A percentile compares a stretch with the other conserved stretches of the same genome.
Evolutionary conservation across 1,284 basidiomycete genomes (phyloP).

Genomic region (Boletus sp.): DNA sequence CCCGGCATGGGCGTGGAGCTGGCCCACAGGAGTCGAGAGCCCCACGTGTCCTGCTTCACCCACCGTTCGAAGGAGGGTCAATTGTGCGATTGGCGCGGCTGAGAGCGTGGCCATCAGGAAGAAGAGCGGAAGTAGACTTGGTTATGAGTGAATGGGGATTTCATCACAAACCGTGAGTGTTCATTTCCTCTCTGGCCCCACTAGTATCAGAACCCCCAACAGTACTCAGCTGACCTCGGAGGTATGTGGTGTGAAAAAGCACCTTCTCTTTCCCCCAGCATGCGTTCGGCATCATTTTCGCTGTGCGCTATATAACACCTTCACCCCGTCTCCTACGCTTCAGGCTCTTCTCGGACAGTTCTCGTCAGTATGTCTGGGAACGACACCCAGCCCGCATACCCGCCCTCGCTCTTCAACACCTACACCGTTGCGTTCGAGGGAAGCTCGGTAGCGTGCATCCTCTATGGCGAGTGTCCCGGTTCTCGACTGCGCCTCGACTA

Average conservation of each 20-base stretch:
- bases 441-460: conserved; percentile 22
- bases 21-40: too few relatives aligned
- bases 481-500: neutral
- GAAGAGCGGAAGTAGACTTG: neutral
- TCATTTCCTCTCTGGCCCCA: neutral
- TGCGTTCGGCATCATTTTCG: conserved; percentile 4
- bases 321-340: neutral
- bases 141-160: conserved; percentile 2
- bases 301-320: conserved; percentile 11
- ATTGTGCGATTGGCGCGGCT: conserved; percentile 6
- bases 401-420: conserved; percentile 13
- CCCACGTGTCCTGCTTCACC: neutral
- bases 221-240: conserved; percentile 1
- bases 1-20: too few relatives aligned
- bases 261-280: neutral
- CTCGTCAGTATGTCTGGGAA: conserved; percentile 19
- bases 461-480: conserved; percentile 15
- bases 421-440: conserved; percentile 30
- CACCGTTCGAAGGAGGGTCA: neutral
- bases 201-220: neutral
- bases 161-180: neutral
- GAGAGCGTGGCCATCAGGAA: neutral
- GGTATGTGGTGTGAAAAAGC: conserved; percentile 5
- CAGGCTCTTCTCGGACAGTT: neutral
- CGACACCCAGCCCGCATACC: conserved; percentile 13